A percentile compares a stretch with the other conserved stretches of the same genome.
Evolutionary conservation across 2,329 filamentous ascomycete genomes (phyloP).

Genomic region (Dothideomycetes sp.): DNA sequence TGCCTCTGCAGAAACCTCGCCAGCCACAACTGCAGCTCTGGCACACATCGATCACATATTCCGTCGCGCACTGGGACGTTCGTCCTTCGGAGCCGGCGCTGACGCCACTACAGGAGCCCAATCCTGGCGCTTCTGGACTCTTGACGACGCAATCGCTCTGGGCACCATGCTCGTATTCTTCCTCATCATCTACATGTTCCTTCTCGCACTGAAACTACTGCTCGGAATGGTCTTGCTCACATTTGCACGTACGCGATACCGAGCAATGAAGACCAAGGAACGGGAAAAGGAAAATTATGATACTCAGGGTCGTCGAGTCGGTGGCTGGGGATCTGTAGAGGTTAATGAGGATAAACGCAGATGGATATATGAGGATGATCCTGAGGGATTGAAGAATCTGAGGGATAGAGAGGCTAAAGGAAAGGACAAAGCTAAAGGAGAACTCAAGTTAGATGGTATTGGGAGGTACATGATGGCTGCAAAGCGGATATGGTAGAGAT

Average conservation of each 20-base stretch:
- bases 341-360: constrained; percentile 77
- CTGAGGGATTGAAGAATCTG: constrained; percentile 55
- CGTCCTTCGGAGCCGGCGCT: constrained; percentile 50
- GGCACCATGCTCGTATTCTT: constrained; percentile 81
- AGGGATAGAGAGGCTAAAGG: constrained; percentile 54
- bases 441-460: constrained; percentile 56
- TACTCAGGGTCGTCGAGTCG: constrained; percentile 64
- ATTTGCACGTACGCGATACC: constrained; percentile 71
- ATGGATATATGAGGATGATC: constrained; percentile 81
- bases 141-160: constrained; percentile 65
- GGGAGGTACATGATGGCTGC: constrained; percentile 89
- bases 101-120: constrained; percentile 24
- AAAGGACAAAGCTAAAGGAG: constrained; percentile 34
- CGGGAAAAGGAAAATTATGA: constrained; percentile 47
- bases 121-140: constrained; percentile 43
- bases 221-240: constrained; percentile 80
- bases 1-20: constrained; percentile 41
- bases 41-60: constrained; percentile 71
- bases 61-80: constrained; percentile 65
- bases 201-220: constrained; percentile 66
- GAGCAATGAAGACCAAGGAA: constrained; percentile 60
- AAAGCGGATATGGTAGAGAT: constrained; percentile 83
- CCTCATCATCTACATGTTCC: constrained; percentile 71
- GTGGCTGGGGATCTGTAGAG: constrained; percentile 78
- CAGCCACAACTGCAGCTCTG: constrained; percentile 66